Percentiles rank a stretch among this genome's conserved stretches.
Evolutionary conservation across 805 yeast genomes (phyloP).

Genomic region (Kodamaea jinghongensis): DNA sequence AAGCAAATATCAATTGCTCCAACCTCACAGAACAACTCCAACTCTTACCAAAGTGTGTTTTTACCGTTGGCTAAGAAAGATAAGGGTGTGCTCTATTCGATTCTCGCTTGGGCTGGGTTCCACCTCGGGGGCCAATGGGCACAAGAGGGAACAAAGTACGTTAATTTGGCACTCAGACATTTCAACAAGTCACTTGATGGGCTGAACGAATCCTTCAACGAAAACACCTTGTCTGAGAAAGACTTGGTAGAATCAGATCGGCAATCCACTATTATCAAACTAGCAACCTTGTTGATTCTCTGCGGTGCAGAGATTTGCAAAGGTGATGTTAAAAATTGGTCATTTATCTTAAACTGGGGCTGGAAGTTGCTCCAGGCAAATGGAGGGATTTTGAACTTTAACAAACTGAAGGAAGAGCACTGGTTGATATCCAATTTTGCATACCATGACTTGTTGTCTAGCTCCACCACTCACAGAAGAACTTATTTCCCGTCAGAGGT

Average conservation of each 20-base stretch:
- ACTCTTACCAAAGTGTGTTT: conserved; percentile 50
- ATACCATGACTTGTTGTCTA: conserved; percentile 73
- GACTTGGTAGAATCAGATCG: conserved; percentile 19
- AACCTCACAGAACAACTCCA: conserved; percentile 39
- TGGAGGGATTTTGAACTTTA: conserved; percentile 60
- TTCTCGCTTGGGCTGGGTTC: conserved; percentile 56
- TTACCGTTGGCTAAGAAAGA: conserved; percentile 55
- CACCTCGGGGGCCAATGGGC: conserved; percentile 47
- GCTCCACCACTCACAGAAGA: conserved; percentile 57
- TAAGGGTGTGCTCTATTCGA: conserved; percentile 48
- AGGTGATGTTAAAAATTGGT: conserved; percentile 80
- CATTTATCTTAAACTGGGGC: conserved; percentile 61
- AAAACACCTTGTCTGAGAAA: conserved; percentile 5
- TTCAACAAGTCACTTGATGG: conserved; percentile 20
- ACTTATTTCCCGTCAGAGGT: conserved; percentile 63
- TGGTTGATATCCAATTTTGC: conserved; percentile 79
- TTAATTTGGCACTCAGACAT: conserved; percentile 46
- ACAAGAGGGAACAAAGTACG: conserved; percentile 47
- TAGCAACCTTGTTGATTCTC: conserved; percentile 66
- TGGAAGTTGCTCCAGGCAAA: conserved; percentile 56
- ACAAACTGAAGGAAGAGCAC: conserved; percentile 55
- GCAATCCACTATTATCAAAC: conserved; percentile 38
- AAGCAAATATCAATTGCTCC: conserved; percentile 48
- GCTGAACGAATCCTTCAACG: conserved; percentile 22
- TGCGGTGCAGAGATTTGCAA: conserved; percentile 81